Conservation (phyloP, 306 rosid species). For the Abrus precatorius region DNA sequence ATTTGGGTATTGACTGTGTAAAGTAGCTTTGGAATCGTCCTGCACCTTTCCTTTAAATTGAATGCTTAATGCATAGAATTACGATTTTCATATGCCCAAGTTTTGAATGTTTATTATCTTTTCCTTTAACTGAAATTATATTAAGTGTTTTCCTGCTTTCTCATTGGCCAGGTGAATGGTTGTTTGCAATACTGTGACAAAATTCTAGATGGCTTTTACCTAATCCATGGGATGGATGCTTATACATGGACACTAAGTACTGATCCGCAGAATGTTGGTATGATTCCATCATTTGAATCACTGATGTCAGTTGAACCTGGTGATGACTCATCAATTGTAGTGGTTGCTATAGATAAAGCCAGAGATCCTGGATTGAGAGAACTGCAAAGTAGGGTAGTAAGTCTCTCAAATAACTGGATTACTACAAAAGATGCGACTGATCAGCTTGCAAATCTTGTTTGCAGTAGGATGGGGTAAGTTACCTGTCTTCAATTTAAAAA, state of each 20-base stretch:
- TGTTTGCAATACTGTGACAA: constrained; percentile 61
- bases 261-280: constrained; percentile 57
- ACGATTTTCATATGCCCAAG: not conserved
- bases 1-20: not conserved
- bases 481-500: not conserved
- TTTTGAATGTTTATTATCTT: not conserved
- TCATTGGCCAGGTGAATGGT: constrained; percentile 62
- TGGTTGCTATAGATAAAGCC: constrained; percentile 57
- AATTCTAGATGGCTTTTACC: constrained; percentile 65
- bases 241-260: constrained; percentile 66
- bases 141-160: constrained; percentile 18
- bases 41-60: not conserved
- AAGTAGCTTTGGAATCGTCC: constrained; percentile 1
- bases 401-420: constrained; percentile 55
- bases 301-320: constrained; percentile 55
- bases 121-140: constrained; percentile 17
- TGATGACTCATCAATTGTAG: constrained; percentile 54
- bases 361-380: constrained; percentile 64
- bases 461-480: constrained; percentile 65
- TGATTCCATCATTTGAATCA: constrained; percentile 62
- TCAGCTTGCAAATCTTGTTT: constrained; percentile 61
- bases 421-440: constrained; percentile 46
- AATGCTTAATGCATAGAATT: constrained; percentile 1
- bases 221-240: constrained; percentile 66
- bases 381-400: constrained; percentile 51